These are phyloP conservation scores for Trichoderma parareesei DNA, from an alignment of 495 filamentous ascomycete genomes.

Conservation along the genomic window DNA sequence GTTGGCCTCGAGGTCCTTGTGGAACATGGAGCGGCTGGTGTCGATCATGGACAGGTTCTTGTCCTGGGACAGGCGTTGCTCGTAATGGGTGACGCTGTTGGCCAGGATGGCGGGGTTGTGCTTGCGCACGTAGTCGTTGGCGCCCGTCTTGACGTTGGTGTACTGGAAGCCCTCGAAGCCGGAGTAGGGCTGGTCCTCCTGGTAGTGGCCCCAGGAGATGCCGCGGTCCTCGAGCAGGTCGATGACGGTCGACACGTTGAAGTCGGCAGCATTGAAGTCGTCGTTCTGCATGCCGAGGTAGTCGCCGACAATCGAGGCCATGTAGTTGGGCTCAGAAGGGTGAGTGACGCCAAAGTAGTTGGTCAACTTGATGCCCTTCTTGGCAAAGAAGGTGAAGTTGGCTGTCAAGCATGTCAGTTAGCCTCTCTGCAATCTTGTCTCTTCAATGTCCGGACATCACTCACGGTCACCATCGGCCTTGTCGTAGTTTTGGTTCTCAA, in stretches of 20 bases:
- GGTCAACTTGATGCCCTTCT: conserved; percentile 53
- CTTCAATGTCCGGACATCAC: no score
- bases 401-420: conserved; percentile 15
- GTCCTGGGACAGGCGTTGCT: conserved; percentile 48
- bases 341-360: conserved; percentile 59
- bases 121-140: conserved; percentile 69
- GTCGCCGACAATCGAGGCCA: conserved; percentile 54
- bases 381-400: conserved; percentile 42
- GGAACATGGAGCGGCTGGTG: conserved; percentile 29
- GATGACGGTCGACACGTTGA: conserved; percentile 58
- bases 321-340: conserved; percentile 66
- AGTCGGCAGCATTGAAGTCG: conserved; percentile 44
- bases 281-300: conserved; percentile 63
- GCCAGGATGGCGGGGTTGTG: conserved; percentile 60
- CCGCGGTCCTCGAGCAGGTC: conserved; percentile 62
- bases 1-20: conserved; percentile 46
- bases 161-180: conserved; percentile 53
- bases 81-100: conserved; percentile 48
- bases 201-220: conserved; percentile 63
- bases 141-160: conserved; percentile 40
- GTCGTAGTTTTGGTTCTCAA: conserved; percentile 61
- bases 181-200: conserved; percentile 60
- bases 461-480: conserved; percentile 28
- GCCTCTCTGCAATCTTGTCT: no score
- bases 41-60: conserved; percentile 51